Evolutionary conservation across 495 filamentous ascomycete genomes (phyloP).

Genomic region (Podospora pseudocomata): DNA sequence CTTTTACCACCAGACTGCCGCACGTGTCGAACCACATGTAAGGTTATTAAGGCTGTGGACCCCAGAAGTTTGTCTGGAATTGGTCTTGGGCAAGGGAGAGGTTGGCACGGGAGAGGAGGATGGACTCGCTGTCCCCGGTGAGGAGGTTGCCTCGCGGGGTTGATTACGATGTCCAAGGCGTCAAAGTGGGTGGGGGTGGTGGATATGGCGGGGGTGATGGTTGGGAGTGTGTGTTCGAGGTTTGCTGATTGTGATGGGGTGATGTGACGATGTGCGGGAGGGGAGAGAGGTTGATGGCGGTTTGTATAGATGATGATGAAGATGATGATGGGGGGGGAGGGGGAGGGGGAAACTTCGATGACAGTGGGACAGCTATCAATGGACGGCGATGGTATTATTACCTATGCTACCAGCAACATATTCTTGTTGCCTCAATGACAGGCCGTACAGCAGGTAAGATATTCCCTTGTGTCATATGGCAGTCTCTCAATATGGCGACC

Average conservation of each 20-base stretch:
- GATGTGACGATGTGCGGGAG: slow-evolving; percentile 33
- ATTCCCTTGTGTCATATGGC: too few species aligned
- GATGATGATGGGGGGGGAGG: too few species aligned
- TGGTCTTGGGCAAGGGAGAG: slow-evolving; percentile 29
- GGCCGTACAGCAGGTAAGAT: too few species aligned
- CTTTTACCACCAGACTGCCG: slow-evolving; percentile 30
- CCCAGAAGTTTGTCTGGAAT: slow-evolving; percentile 56
- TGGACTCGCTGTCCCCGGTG: slow-evolving; percentile 44
- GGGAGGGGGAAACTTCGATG: too few species aligned
- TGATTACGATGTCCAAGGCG: slow-evolving; percentile 51
- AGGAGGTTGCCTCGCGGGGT: slow-evolving; percentile 54
- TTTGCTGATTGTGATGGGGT: slow-evolving; percentile 28
- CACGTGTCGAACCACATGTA: slow-evolving; percentile 44
- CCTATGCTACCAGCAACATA: too few species aligned
- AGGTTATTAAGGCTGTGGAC: slow-evolving; percentile 41
- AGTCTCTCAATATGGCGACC: too few species aligned
- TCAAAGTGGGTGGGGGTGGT: slow-evolving; percentile 37
- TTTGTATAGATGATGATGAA: slow-evolving; percentile 13
- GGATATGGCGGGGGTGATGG: slow-evolving; percentile 43
- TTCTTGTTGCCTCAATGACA: too few species aligned
- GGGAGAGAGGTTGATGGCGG: slow-evolving; percentile 34
- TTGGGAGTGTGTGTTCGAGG: slow-evolving; percentile 47
- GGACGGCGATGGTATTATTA: too few species aligned
- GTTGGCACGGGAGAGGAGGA: slow-evolving; percentile 35
- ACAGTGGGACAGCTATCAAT: too few species aligned